A percentile compares a stretch with the other conserved stretches of the same genome.
phyloP scores from a whole-genome alignment of 73 alveolate genomes.

The Tetrahymena borealis region DNA sequence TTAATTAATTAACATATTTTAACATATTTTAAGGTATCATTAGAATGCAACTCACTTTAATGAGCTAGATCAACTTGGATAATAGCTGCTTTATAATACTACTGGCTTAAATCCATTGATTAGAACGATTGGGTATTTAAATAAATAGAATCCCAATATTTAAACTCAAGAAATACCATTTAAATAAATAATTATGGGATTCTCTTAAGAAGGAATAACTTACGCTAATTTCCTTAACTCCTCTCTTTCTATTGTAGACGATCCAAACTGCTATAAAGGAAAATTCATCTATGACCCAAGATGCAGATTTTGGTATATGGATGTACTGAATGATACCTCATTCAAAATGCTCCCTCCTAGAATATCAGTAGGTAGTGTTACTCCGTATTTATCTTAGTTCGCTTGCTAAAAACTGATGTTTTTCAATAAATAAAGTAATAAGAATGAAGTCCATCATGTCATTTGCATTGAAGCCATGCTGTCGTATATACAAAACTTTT shows the following conservation, averaged over 20 bases:
- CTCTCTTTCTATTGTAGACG: neutral
- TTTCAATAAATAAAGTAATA: neutral
- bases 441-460: neutral
- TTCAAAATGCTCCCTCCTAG: neutral
- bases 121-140: neutral
- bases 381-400: neutral
- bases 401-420: neutral
- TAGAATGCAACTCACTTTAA: neutral
- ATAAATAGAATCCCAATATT: neutral
- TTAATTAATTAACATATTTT: too few species aligned
- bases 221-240: neutral
- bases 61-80: neutral
- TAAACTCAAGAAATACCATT: neutral
- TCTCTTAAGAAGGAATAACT: neutral
- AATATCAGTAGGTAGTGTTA: neutral
- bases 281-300: neutral
- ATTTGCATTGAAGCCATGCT: neutral
- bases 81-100: neutral
- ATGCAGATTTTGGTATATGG: neutral
- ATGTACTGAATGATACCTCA: neutral
- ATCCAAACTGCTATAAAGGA: neutral
- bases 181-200: neutral
- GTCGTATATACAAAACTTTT: too few species aligned
- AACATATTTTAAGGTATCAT: neutral
- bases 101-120: neutral